Base-by-base conservation (phyloP, 495 filamentous ascomycete genomes). In the Tricharina praecox region DNA sequence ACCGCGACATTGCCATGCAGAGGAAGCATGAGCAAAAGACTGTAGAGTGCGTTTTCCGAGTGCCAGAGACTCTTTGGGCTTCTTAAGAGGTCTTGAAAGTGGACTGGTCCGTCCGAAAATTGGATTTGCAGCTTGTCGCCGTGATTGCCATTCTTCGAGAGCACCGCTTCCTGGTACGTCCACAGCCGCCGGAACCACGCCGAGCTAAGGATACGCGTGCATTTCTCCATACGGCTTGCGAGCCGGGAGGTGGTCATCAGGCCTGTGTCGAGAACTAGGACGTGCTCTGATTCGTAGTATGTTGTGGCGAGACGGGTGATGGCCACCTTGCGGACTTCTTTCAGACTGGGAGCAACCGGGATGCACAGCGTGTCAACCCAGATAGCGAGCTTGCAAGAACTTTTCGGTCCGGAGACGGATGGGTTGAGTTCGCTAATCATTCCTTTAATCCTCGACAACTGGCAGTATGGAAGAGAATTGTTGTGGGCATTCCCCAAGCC, bases 301-400 rank as follows among this genome's bases (percentile, higher is more conserved):
- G 46, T 54, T 8, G 51, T n/a, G 3, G 30, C n/a, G 54, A 62
- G 60, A 16, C 44, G 43, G 30, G 34, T 21, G 9, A 62, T 60
- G 16, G 50, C 50, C 18, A 43, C 24, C 5, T 48, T 38, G 15
- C 45, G 18, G 23, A 25, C 15, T 15, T 24, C 13, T 13, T 28
- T 4, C 3, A 25, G 3, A 11, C 30, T n/a, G 20, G 23, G 24
- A 23, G 7, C n/a, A 11, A 36, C 4, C 4, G 58, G 59, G 13
- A 61, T 49, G 45, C 55, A 59, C 1, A 63, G 46, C 24, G 60
- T 61, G 43, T 63, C 59, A 19, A 62, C 54, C 60, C 60, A 63
- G 36, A 63, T 54, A 5, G 18, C 39, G n/a, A 59, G 42, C 15
- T 45, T 11, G 3, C 18, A n/a, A 16, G 42, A 8, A 33, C 10